Evolutionary conservation across 2,329 filamentous ascomycete species (phyloP), one percentile per base, ranked within the genome.

Genomic region (Penicillium frequentans): DNA sequence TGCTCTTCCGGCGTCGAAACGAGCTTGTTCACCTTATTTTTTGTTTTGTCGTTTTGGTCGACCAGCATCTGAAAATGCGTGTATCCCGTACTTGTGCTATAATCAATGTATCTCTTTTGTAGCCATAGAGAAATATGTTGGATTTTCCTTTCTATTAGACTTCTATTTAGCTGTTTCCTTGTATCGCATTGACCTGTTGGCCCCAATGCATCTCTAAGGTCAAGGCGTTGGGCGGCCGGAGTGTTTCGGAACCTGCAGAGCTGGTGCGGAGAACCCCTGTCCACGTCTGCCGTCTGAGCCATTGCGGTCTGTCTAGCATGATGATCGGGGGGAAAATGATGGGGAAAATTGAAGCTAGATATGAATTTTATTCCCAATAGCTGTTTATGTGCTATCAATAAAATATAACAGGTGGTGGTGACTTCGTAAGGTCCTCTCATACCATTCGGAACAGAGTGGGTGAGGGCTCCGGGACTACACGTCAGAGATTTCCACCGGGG

Each of bases 81-180:
- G 72, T 75, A 75, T 70, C 64, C 68, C 68, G 72, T 76, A 75
- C 72, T 48, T 75, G 73, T 75, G 73, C 73, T 67, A 75, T 76
- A 75, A 73, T 72, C 73, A 70, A 74, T 74, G 59, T 70, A 74
- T 76, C 66, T 75, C 71, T 64, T 75, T 75, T 76, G 73, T 76
- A 72, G 71, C 64, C 66, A 70, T 72, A 73, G 68, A 69, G 60
- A 59, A 63, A 65, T 61, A 61, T 64, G 61, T 59, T 64, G 57
- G 39, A 57, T 16, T 33, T 64, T 55, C 31, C 57, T 39, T 48
- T 48, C 24, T 52, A 26, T 24, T 29, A 21, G 19, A 7, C 19
- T 45, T 33, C 29, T 42, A 10, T 35, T 26, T 24, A 53, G 46
- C 46, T 52, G 21, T 52, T 33, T 24, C 4, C 26, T 26, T n/a